Evolutionary conservation across 495 filamentous ascomycete species (phyloP), one percentile per base, ranked within the genome.

Genomic region (Lasiosphaeriaceae sp.): DNA sequence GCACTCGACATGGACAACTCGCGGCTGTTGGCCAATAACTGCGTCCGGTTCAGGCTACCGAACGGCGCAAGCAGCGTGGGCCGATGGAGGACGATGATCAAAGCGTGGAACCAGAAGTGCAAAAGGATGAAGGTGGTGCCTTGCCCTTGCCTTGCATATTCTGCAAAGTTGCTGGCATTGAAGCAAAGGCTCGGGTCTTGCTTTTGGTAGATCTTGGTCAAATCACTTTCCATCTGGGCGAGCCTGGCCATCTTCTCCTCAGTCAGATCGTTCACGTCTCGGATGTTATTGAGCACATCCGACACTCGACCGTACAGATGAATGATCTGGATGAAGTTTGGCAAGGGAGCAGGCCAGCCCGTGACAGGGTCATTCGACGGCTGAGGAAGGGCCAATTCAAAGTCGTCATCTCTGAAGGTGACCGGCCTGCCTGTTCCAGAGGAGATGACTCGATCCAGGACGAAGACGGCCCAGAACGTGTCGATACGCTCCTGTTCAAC

Each of bases 81-180:
- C 57, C 90, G 89, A 64, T 95, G 89, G 11, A 95, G 78, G 9
- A 95, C 77, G 34, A 92, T 88, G 54, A 95, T 91, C 41, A 93
- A 71, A 0, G 90, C 88, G 62, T 95, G 90, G 63, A 93, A 93
- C 90, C 90, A 95, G 66, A 93, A 90, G 66, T 95, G 90, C 26
- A 93, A 75, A n/a, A 95, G 78, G 52, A 92, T 87, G 57, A 93
- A 95, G 47, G 88, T 92, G 11, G 88, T 88, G 24, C 89, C 87
- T 58, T 92, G 87, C 39, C 88, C 84, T 26, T 80, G 80, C 64
- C 85, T 87, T 14, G 89, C 86, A 62, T 93, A 91, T 20, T 85
- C 77, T 59, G 85, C 84, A 61, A 92, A 91, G 67, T 92, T 92
- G 50, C 80, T 74, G 16, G 86, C 87, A 66, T 89, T 88, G 73